These are phyloP conservation scores for Aspergillus bombycis DNA, from an alignment of 2,329 filamentous ascomycete genomes.

Conservation along the genomic window DNA sequence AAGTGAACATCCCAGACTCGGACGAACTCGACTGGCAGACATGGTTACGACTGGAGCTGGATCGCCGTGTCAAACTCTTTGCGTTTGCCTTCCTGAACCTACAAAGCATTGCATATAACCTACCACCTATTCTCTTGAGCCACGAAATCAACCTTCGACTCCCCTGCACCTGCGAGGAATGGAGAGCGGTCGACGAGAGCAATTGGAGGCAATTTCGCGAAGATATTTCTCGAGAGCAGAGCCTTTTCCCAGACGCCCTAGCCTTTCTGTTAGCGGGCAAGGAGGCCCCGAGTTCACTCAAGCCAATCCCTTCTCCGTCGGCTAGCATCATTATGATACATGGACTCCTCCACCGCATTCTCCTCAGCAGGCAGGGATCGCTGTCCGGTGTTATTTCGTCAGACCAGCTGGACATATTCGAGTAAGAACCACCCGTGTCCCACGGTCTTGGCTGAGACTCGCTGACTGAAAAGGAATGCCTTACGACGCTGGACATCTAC, in stretches of 20 bases:
- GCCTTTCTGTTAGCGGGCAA: background rate
- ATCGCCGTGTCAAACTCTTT: background rate
- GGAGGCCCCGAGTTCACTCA: background rate
- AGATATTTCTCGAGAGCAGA: background rate
- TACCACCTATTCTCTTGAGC: background rate
- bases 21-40: background rate
- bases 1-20: background rate
- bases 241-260: background rate
- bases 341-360: background rate
- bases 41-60: background rate
- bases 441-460: too few relatives aligned
- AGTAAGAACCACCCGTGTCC: constrained; percentile 29
- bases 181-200: background rate
- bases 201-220: background rate
- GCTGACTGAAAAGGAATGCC: constrained; percentile 36
- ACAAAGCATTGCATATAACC: background rate
- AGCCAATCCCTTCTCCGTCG: background rate
- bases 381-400: constrained; percentile 5
- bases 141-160: background rate
- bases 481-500: constrained; percentile 43
- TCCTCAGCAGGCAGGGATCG: background rate
- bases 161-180: background rate
- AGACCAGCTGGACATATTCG: constrained; percentile 7
- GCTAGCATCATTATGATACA: background rate
- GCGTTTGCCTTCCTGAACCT: background rate